Evolutionary conservation across 257 asterid genomes (phyloP), one percentile per base, ranked within the genome.

Genomic region (Plectranthus barbatus): DNA sequence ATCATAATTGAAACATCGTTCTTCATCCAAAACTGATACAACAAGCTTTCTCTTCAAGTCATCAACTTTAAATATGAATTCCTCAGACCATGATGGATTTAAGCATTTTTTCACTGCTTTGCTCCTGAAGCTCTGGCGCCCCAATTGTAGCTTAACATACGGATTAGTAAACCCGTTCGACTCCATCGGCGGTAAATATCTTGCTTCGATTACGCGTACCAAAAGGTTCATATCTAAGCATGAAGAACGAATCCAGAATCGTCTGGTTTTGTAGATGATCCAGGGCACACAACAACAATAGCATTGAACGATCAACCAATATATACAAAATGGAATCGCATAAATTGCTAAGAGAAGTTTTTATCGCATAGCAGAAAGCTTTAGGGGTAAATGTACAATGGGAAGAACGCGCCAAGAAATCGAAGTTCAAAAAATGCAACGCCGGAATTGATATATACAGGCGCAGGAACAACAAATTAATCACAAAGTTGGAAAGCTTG

Each of bases 71-170:
- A 93, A 83, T 42, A 77, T 60, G 81, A 90, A 90, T 54, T 93
- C 99, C 74, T 93, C 96, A 40, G 93, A 85, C 99, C 99, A 93
- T 3, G 94, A 82, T 15, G 99, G 99, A 39, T 83, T 90, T 71
- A 93, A 73, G 72, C 83, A 78, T 79, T 93, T 93, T 73, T 90
- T 85, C 33, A 90, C 84, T 15, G 88, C 97, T 80, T 87, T 90
- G 64, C 82, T 87, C 79, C 73, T 81, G 67, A 76, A 80, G 62
- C 66, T 83, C 48, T 85, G 97, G 79, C 69, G 84, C 33, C 97
- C 99, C 77, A 93, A 50, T 84, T 83, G 90, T 47, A 93, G 72
- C 69, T 85, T 93, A 23, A 85, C 97, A 67, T 93, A 93, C 14
- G 97, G 97, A 76, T 93, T 96, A 71, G 90, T 90, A 31, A 80